Conservation (phyloP, 169 alveolate species). For the Plasmodium falciparum region DNA sequence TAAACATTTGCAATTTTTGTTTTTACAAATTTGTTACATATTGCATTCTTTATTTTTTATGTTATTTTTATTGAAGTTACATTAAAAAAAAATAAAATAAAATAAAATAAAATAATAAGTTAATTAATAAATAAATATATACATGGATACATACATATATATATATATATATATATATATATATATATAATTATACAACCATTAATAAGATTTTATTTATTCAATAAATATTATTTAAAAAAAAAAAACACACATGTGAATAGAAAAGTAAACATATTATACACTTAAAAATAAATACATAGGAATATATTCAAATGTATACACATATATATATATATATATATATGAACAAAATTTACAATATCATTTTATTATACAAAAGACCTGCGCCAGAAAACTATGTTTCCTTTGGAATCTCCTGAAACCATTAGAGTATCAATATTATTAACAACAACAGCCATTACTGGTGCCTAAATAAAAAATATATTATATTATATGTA, state of each 20-base stretch:
- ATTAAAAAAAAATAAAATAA: background rate
- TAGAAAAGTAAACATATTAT: too few species aligned
- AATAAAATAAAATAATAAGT: background rate
- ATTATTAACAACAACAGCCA: constrained; percentile 88
- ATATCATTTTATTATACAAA: constrained; percentile 19
- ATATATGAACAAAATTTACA: background rate
- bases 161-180: constrained; percentile 3
- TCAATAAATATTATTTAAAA: too few species aligned
- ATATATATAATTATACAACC: background rate
- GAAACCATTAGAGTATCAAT: constrained; percentile 88
- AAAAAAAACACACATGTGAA: too few species aligned
- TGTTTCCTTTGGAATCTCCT: constrained; percentile 88
- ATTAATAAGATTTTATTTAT: too few species aligned
- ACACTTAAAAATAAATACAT: too few species aligned
- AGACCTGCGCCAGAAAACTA: constrained; percentile 89
- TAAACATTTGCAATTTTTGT: too few species aligned
- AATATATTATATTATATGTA: background rate
- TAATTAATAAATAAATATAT: background rate
- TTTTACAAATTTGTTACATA: too few species aligned
- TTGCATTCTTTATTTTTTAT: background rate
- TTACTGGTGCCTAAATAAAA: constrained; percentile 86
- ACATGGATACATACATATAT: background rate
- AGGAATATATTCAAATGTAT: background rate
- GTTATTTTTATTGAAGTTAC: background rate
- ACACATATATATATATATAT: background rate